Percentiles rank a stretch among this genome's conserved stretches.
These are phyloP conservation scores for Aechmea fasciata DNA, from an alignment of 176 grass and related monocot species.

Conservation along the genomic window DNA sequence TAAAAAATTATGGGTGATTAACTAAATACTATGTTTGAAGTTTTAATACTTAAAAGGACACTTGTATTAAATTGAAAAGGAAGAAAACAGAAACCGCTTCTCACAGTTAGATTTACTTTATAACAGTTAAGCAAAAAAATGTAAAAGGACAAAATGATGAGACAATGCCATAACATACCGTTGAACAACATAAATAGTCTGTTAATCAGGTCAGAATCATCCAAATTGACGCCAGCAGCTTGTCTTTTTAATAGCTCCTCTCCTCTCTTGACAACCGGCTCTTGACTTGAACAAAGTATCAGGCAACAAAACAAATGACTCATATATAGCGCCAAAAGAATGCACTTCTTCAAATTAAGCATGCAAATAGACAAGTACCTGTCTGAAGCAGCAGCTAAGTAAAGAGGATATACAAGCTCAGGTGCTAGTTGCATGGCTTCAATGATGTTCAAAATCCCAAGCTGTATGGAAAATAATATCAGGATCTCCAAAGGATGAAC, in stretches of 20 bases:
- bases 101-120: background rate
- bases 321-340: background rate
- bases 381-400: constrained; percentile 66
- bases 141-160: background rate
- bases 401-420: constrained; percentile 76
- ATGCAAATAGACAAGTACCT: constrained; percentile 45
- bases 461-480: constrained; percentile 32
- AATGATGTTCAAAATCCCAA: constrained; percentile 82
- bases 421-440: constrained; percentile 74
- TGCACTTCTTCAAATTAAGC: background rate
- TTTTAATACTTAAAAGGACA: background rate
- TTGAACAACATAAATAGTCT: constrained; percentile 71
- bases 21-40: background rate
- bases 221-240: constrained; percentile 65
- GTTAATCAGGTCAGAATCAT: constrained; percentile 64
- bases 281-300: constrained; percentile 55
- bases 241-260: constrained; percentile 68
- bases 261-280: constrained; percentile 81
- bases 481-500: background rate
- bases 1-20: background rate
- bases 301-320: constrained; percentile 21
- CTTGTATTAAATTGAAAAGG: background rate
- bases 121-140: background rate
- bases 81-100: background rate
- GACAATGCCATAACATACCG: constrained; percentile 29